Conservation (phyloP, 2,329 filamentous ascomycete genomes). For the Cladosporium oxysporum region DNA sequence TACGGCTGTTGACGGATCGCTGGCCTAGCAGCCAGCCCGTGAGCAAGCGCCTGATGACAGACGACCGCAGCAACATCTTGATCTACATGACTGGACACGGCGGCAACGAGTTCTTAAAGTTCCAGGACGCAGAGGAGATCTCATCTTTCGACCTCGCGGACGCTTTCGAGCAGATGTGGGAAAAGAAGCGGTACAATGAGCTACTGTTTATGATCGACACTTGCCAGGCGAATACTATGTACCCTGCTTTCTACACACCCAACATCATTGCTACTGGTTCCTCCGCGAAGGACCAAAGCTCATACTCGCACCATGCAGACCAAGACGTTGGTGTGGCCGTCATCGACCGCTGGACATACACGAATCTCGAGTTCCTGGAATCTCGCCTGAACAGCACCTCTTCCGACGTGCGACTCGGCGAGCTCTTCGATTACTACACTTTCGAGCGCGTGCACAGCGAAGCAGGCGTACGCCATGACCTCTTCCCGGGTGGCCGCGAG, state of each 20-base stretch:
- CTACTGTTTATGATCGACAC: constrained; percentile 99
- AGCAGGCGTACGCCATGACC: constrained; percentile 88
- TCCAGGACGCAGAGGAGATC: constrained; percentile 97
- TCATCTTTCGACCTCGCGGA: constrained; percentile 94
- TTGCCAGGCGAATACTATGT: constrained; percentile 99
- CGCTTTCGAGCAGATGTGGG: constrained; percentile 99
- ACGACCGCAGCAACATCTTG: constrained; percentile 93
- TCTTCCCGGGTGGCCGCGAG: constrained; percentile 84
- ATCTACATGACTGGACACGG: constrained; percentile 99
- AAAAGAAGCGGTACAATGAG: constrained; percentile 99
- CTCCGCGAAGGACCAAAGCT: constrained; percentile 91
- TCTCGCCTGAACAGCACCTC: constrained; percentile 81
- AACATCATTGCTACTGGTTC: constrained; percentile 99
- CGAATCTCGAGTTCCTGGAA: constrained; percentile 96
- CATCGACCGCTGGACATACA: constrained; percentile 98
- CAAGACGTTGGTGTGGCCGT: constrained; percentile 97
- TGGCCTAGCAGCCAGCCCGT: constrained; percentile 92
- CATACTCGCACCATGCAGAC: constrained; percentile 96
- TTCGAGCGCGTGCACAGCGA: constrained; percentile 91
- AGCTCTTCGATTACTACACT: constrained; percentile 95
- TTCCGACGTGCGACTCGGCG: constrained; percentile 86
- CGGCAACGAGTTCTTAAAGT: constrained; percentile 96
- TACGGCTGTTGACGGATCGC: constrained; percentile 88
- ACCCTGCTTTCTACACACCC: constrained; percentile 94
- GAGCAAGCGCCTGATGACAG: constrained; percentile 89